Conservation (phyloP, 1,139 yeast genomes). For the Suhomyces chickasaworum region DNA sequence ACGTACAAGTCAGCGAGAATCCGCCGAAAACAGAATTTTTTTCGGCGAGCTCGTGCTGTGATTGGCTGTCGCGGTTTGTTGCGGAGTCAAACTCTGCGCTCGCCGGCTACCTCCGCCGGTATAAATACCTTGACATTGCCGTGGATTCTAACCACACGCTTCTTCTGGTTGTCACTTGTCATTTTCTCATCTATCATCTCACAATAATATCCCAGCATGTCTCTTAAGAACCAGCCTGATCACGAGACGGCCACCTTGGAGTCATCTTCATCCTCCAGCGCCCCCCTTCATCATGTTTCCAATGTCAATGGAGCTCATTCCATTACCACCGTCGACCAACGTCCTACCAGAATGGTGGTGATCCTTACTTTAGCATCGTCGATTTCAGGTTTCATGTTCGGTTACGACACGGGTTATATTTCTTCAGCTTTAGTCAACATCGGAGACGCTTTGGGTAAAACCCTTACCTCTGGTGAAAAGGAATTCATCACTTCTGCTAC, state of each 20-base stretch:
- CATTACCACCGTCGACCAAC: slow-evolving; percentile 26
- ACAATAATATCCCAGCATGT: slow-evolving; percentile 1
- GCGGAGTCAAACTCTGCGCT: not conserved
- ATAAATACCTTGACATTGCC: slow-evolving; percentile 1
- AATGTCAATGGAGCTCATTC: not conserved
- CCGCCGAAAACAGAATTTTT: slow-evolving; percentile 6
- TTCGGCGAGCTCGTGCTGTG: slow-evolving; percentile 3
- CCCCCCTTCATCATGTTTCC: not conserved
- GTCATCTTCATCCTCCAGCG: slow-evolving; percentile 12
- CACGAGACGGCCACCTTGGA: slow-evolving; percentile 10
- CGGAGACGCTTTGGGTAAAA: slow-evolving; percentile 63
- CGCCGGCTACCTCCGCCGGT: slow-evolving; percentile 5
- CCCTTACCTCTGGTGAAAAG: slow-evolving; percentile 70
- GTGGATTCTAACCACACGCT: not conserved
- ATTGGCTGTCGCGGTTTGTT: not conserved
- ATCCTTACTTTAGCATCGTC: slow-evolving; percentile 77
- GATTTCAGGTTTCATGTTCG: slow-evolving; percentile 93
- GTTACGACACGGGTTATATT: slow-evolving; percentile 95
- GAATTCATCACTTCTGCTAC: slow-evolving; percentile 95
- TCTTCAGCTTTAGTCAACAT: slow-evolving; percentile 88
- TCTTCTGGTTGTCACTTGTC: not conserved
- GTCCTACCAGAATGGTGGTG: slow-evolving; percentile 65
- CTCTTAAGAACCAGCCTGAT: slow-evolving; percentile 4
- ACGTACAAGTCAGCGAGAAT: not conserved
- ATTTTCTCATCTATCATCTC: not conserved